These are phyloP conservation scores for Isabelozyma gotoi DNA, from an alignment of 805 yeast species.

Conservation along the genomic window DNA sequence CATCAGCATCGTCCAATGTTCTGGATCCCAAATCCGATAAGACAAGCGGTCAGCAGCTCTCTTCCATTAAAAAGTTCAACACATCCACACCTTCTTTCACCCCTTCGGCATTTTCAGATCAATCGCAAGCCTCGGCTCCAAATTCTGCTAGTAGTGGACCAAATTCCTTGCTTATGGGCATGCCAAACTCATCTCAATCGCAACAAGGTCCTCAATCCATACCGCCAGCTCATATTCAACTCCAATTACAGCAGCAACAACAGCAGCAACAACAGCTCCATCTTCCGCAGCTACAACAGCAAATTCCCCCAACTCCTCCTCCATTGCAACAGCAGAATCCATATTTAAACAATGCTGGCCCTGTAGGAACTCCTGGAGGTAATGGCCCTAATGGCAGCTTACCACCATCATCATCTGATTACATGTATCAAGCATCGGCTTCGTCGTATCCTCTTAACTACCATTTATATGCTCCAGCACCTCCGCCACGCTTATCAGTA, in stretches of 20 bases:
- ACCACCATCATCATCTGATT: constrained; percentile 17
- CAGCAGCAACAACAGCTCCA: constrained; percentile 15
- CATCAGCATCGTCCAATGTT: background rate
- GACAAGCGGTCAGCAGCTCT: constrained; percentile 1
- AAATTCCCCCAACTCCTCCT: background rate
- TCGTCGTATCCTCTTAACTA: constrained; percentile 61
- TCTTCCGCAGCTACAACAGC: constrained; percentile 2
- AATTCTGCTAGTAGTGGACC: constrained; percentile 11
- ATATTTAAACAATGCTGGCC: constrained; percentile 15
- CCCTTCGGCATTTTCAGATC: constrained; percentile 17
- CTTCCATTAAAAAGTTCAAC: constrained; percentile 29
- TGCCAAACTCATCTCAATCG: background rate
- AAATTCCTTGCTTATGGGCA: background rate
- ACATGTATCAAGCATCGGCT: constrained; percentile 16
- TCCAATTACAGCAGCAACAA: constrained; percentile 14
- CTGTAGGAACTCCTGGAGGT: constrained; percentile 6
- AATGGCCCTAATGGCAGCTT: constrained; percentile 1
- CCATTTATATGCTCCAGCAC: constrained; percentile 87
- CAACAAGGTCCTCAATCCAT: constrained; percentile 15
- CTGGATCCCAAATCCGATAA: background rate
- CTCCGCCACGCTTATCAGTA: constrained; percentile 68
- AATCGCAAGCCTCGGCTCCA: constrained; percentile 4
- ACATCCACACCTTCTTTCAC: constrained; percentile 41
- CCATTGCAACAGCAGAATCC: constrained; percentile 16
- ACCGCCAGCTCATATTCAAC: constrained; percentile 20